These are phyloP conservation scores for Mucor saturninus DNA, from an alignment of 371 early-diverging fungal genomes.

Conservation along the genomic window DNA sequence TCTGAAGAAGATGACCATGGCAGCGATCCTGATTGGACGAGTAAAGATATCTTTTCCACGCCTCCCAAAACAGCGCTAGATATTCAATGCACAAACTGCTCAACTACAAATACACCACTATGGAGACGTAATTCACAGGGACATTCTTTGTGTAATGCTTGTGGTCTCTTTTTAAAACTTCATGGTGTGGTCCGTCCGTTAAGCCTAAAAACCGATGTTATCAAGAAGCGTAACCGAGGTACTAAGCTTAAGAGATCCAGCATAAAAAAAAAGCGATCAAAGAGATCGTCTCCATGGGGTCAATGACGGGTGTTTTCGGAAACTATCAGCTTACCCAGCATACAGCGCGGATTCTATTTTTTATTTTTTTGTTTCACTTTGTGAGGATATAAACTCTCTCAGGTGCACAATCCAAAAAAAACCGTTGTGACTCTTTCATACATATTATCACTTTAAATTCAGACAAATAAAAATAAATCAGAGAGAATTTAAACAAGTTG, in stretches of 20 bases:
- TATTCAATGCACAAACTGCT: slow-evolving; percentile 32
- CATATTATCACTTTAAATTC: no score
- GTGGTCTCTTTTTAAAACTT: slow-evolving; percentile 40
- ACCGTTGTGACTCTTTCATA: no score
- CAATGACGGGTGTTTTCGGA: slow-evolving; percentile 6
- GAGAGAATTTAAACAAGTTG: no score
- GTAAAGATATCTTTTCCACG: neutral
- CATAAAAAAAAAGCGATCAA: slow-evolving; percentile 10
- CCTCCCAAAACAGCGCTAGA: slow-evolving; percentile 2
- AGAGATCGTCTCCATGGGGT: slow-evolving; percentile 1
- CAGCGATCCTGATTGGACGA: slow-evolving; percentile 27
- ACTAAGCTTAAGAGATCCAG: neutral
- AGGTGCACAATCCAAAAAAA: no score
- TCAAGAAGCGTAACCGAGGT: slow-evolving; percentile 36
- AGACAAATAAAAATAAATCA: no score
- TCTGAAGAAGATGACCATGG: slow-evolving; percentile 14
- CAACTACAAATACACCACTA: slow-evolving; percentile 38
- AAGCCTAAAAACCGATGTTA: slow-evolving; percentile 41
- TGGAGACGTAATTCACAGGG: slow-evolving; percentile 42
- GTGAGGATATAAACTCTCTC: neutral
- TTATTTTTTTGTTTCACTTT: neutral
- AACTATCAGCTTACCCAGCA: neutral
- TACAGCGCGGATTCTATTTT: neutral
- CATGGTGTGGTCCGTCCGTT: slow-evolving; percentile 40
- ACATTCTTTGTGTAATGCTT: slow-evolving; percentile 38